These are phyloP conservation scores for Tuber microsphaerosporum DNA, from an alignment of 495 filamentous ascomycete species.

Conservation along the genomic window DNA sequence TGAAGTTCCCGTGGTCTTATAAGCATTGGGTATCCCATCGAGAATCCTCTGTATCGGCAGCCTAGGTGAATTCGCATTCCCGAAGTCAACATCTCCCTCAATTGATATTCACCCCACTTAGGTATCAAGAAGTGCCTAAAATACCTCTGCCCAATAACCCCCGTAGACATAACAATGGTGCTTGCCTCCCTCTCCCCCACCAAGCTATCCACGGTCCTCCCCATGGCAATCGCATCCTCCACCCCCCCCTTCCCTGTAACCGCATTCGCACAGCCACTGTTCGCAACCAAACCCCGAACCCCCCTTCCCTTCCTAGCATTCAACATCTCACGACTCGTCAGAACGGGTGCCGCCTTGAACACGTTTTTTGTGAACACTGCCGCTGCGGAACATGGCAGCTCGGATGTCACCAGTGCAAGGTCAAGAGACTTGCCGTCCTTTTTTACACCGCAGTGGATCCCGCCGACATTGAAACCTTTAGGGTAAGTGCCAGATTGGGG, in stretches of 20 bases:
- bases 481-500: slow-evolving; percentile 80
- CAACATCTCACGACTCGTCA: slow-evolving; percentile 67
- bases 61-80: slow-evolving; percentile 43
- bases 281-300: slow-evolving; percentile 77
- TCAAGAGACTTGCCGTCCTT: slow-evolving; percentile 81
- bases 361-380: slow-evolving; percentile 97
- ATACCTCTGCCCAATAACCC: slow-evolving; percentile 90
- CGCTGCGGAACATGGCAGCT: slow-evolving; percentile 80
- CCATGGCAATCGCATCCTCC: slow-evolving; percentile 84
- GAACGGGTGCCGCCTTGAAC: slow-evolving; percentile 93
- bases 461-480: slow-evolving; percentile 78
- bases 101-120: not conserved
- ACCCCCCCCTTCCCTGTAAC: slow-evolving; percentile 88
- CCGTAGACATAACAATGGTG: slow-evolving; percentile 93
- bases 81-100: slow-evolving; percentile 14
- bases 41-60: slow-evolving; percentile 89
- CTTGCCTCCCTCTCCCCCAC: slow-evolving; percentile 56
- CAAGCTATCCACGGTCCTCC: slow-evolving; percentile 59
- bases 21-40: slow-evolving; percentile 66
- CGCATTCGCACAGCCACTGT: slow-evolving; percentile 95
- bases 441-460: slow-evolving; percentile 90
- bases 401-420: slow-evolving; percentile 78
- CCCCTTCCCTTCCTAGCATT: slow-evolving; percentile 58
- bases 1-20: slow-evolving; percentile 58
- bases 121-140: slow-evolving; percentile 12